phyloP scores from a whole-genome alignment of 805 yeast species.

The Candida ulmi region DNA sequence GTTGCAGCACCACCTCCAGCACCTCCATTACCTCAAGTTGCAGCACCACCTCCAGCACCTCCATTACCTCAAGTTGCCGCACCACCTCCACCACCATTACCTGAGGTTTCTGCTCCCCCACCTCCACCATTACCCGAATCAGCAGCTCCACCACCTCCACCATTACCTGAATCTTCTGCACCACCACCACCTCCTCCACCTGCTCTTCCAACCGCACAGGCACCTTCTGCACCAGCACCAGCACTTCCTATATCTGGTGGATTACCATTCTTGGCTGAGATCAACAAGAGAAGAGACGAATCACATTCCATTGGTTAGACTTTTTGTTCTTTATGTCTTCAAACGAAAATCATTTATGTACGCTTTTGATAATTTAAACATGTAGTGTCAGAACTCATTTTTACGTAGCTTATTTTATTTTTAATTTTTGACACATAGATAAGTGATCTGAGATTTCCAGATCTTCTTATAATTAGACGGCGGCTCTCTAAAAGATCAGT shows the following conservation, averaged over 20 bases:
- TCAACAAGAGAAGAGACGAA: constrained; percentile 43
- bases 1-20: no score
- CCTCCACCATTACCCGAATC: constrained; percentile 17
- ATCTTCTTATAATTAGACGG: background rate
- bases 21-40: no score
- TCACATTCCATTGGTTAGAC: constrained; percentile 36
- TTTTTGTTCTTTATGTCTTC: background rate
- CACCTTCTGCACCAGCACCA: constrained; percentile 24
- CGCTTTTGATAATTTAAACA: no score
- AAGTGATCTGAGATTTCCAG: no score
- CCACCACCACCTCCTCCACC: constrained; percentile 18
- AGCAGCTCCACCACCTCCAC: constrained; percentile 16
- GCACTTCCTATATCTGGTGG: constrained; percentile 30
- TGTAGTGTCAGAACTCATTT: no score
- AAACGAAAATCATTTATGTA: background rate
- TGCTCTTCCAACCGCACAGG: constrained; percentile 23
- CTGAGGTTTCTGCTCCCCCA: constrained; percentile 24
- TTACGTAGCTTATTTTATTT: no score
- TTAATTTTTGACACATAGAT: background rate
- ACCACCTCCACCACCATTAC: constrained; percentile 30
- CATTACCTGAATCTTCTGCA: constrained; percentile 22
- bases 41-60: no score
- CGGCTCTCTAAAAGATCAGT: background rate
- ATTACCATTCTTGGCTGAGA: constrained; percentile 43
- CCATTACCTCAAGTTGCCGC: constrained; percentile 21